Evolutionary conservation across 106 monocot species (phyloP), one percentile per base, ranked within the genome.

Genomic region (Amphibolis antarctica): DNA sequence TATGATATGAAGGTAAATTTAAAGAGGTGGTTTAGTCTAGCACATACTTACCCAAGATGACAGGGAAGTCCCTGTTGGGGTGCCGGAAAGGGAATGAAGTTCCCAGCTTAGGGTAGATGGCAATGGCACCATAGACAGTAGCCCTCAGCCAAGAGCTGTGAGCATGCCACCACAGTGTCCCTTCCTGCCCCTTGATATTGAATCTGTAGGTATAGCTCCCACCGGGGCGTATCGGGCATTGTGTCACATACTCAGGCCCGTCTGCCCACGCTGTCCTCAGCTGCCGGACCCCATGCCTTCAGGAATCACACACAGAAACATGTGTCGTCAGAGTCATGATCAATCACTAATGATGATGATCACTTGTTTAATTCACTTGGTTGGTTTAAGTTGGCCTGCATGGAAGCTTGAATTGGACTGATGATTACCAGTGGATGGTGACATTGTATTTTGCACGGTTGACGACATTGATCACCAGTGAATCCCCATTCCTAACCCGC

Each of bases 391-490:
- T n/a, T n/a, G n/a, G n/a, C n/a, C n/a, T n/a, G n/a, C n/a, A n/a
- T n/a, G n/a, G 36, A 36, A 36, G 36, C 36, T 36, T 36, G 36
- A 4, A 36, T 36, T 36, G 2, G 36, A 36, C 36, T 36, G 7
- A 36, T 36, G 2, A 36, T 30, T 77, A 88, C 88, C 88, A 88
- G 51, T 88, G 88, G n/a, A 88, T 30, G 1, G 88, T 81, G 56
- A 88, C 67, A 48, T 84, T 84, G 78, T 88, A 84, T 15, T 27
- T 43, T 11, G 65, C 76, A 2, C 18, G 66, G 65, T 88, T 88
- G 53, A 71, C 63, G 25, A 84, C 84, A 28, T 69, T 74, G 79
- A 88, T 45, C 42, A 78, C 71, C n/a, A 88, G 73, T 5, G 75
- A 78, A 63, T 88, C 88, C 13, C 81, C 88, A 52, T 84, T 73